Evolutionary conservation across 345 rosid genomes (phyloP), one percentile per base, ranked within the genome.

Genomic region (Rhizophora mangle): DNA sequence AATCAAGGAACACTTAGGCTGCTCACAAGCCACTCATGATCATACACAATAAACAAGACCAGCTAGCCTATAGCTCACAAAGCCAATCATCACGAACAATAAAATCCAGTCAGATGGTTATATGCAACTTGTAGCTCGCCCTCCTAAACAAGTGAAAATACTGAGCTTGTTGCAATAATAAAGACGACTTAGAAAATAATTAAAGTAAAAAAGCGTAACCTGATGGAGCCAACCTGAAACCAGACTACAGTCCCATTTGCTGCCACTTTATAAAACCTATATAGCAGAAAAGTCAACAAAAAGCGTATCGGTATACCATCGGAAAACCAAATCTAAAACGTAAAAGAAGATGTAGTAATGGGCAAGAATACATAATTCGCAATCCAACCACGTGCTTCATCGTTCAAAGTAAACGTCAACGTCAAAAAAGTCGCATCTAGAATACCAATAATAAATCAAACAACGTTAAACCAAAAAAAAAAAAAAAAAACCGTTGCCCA

Each of bases 161-260:
- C 18, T 18, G 20, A 31, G 15, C 71, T 39, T n/a, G 27, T 0
- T n/a, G 4, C 15, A 53, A 68, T 39, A 29, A 52, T 37, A 77
- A 80, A 53, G 10, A 29, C 30, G 13, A 43, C 61, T 43, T 21
- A 19, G 46, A 68, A 64, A 81, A 77, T 51, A 80, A 78, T 43
- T 43, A 3, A 43, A 80, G 85, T 72, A 86, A 75, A 55, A 77
- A 87, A 83, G 69, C 79, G 92, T 90, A 83, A 90, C 96, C 94
- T 92, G 96, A 77, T 88, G 83, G 81, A 83, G 93, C 93, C 92
- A 95, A 95, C 99, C 99, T 95, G 99, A 95, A 92, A 95, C 99
- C 99, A 90, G 60, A 95, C 83, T 80, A 88, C 82, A 31, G 91
- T 82, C 71, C 69, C 78, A 72, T 90, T 85, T 8, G 29, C 84